Conservation (phyloP, 805 yeast genomes). For the Kazachstania kunashirensis region DNA sequence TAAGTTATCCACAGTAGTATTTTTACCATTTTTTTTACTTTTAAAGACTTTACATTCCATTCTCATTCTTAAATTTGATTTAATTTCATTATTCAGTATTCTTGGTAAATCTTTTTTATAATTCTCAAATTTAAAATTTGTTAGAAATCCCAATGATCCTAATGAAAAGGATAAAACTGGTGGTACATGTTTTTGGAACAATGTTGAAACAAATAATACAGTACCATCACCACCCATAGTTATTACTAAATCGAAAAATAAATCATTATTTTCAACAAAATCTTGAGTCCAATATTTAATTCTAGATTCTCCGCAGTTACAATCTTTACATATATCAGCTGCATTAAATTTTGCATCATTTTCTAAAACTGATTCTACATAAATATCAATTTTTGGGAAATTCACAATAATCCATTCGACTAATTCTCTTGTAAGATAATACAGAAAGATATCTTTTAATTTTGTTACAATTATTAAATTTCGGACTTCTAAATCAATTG, state of each 20-base stretch:
- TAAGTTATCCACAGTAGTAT: background rate
- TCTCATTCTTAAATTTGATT: constrained; percentile 75
- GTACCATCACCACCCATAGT: constrained; percentile 98
- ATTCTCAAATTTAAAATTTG: constrained; percentile 72
- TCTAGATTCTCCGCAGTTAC: constrained; percentile 31
- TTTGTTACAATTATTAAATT: constrained; percentile 81
- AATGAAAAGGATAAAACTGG: constrained; percentile 83
- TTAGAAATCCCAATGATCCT: constrained; percentile 88
- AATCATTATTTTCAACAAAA: constrained; percentile 36
- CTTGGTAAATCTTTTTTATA: constrained; percentile 49
- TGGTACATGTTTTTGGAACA: constrained; percentile 79
- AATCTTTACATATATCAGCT: constrained; percentile 38
- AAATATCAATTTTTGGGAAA: constrained; percentile 39
- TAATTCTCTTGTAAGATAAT: constrained; percentile 66
- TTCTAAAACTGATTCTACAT: constrained; percentile 64
- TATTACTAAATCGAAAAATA: constrained; percentile 62
- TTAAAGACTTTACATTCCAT: constrained; percentile 68
- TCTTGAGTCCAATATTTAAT: constrained; percentile 61
- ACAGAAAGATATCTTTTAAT: constrained; percentile 72
- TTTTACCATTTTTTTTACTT: constrained; percentile 9
- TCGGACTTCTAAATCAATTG: constrained; percentile 57
- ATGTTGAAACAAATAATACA: constrained; percentile 75
- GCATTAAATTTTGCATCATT: constrained; percentile 55
- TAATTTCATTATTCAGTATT: constrained; percentile 62
- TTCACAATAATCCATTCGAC: constrained; percentile 60